phyloP scores from a whole-genome alignment of 2,329 filamentous ascomycete species.

The Beauveria scarabaeidicola region DNA sequence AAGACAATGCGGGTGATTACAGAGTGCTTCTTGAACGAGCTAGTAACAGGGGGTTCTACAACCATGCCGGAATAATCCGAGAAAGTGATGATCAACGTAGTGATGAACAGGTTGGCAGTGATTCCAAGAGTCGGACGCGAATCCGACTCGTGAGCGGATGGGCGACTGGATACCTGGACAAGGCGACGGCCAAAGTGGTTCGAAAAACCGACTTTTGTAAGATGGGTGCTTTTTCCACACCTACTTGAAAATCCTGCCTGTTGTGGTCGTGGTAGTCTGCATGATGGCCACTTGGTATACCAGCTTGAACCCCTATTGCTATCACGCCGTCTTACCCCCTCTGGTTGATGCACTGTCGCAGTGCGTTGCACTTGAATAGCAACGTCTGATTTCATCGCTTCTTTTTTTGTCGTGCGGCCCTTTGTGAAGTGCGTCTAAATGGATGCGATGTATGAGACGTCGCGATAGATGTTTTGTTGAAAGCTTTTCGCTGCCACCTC shows the following conservation, averaged over 20 bases:
- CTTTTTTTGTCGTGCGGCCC: background rate
- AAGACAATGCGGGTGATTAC: constrained; percentile 42
- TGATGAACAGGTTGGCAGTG: constrained; percentile 20
- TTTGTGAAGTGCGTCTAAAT: background rate
- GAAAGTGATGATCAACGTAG: constrained; percentile 24
- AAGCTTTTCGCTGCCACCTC: background rate
- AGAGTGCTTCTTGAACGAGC: constrained; percentile 38
- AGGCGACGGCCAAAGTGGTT: background rate
- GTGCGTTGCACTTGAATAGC: background rate
- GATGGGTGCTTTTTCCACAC: background rate
- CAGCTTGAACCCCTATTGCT: background rate
- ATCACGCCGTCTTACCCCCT: background rate
- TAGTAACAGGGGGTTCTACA: constrained; percentile 26
- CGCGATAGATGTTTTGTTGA: background rate
- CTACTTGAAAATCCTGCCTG: background rate
- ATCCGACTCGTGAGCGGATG: background rate
- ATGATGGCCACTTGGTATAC: too few species aligned
- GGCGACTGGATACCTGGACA: background rate
- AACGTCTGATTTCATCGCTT: background rate
- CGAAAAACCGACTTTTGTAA: background rate
- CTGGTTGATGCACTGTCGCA: too few species aligned
- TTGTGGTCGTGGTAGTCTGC: too few species aligned
- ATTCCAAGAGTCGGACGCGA: background rate
- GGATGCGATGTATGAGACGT: background rate
- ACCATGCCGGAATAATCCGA: constrained; percentile 23